Conservation (phyloP, 495 filamentous ascomycete genomes). For the Penicillium roqueforti region DNA sequence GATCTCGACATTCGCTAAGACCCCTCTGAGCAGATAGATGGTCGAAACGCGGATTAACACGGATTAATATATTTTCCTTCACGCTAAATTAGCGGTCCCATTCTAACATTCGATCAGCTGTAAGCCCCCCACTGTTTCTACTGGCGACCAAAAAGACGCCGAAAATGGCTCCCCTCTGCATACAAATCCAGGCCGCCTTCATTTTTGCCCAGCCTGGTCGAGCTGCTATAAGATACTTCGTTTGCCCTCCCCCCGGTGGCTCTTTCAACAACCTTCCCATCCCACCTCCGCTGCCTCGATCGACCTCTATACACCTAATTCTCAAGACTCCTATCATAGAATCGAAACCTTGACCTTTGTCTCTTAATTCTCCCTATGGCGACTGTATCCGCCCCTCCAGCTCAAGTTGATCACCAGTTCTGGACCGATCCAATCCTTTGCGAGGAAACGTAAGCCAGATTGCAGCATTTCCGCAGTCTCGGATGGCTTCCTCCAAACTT, state of each 20-base stretch:
- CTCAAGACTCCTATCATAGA: neutral
- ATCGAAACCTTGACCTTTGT: neutral
- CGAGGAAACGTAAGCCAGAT: conserved; percentile 29
- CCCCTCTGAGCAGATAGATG: too few species aligned
- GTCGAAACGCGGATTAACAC: too few species aligned
- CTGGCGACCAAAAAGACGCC: conserved; percentile 11
- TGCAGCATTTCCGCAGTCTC: conserved; percentile 25
- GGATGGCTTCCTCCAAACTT: conserved; percentile 32
- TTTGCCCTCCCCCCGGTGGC: conserved; percentile 8
- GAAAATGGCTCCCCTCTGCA: conserved; percentile 14
- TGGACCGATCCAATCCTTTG: conserved; percentile 34
- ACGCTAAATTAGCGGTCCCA: too few species aligned
- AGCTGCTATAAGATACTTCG: conserved; percentile 22
- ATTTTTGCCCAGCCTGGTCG: conserved; percentile 5
- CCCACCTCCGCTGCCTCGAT: conserved; percentile 6
- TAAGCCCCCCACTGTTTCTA: conserved; percentile 7
- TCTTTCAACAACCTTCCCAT: neutral
- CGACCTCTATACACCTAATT: too few species aligned
- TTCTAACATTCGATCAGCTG: too few species aligned
- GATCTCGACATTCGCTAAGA: too few species aligned
- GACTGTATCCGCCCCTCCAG: conserved; percentile 10
- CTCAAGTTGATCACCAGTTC: conserved; percentile 25
- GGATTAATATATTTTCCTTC: too few species aligned
- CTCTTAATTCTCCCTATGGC: conserved; percentile 10
- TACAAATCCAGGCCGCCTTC: neutral